Conservation (phyloP, 345 rosid species). For the Durio zibethinus region DNA sequence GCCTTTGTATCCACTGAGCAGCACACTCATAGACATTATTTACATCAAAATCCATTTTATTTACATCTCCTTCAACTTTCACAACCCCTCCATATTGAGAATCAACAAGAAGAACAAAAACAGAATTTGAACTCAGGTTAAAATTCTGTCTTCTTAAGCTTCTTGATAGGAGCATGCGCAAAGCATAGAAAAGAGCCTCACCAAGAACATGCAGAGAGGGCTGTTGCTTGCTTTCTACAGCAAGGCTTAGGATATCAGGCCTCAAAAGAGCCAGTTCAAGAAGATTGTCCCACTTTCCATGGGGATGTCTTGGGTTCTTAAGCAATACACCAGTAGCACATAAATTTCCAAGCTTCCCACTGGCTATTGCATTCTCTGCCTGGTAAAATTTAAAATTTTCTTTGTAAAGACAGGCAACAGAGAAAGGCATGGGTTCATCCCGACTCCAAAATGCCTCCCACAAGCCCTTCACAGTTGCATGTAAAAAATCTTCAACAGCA, state of each 20-base stretch:
- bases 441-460: conserved; percentile 95
- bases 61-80: conserved; percentile 90
- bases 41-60: conserved; percentile 71
- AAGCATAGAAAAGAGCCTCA: conserved; percentile 81
- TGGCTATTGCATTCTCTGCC: conserved; percentile 78
- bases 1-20: conserved; percentile 53
- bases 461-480: conserved; percentile 69
- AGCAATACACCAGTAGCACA: conserved; percentile 67
- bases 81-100: conserved; percentile 85
- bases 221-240: conserved; percentile 43
- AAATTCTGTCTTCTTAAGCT: conserved; percentile 61
- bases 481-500: conserved; percentile 87
- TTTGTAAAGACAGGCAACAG: conserved; percentile 53
- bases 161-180: conserved; percentile 76
- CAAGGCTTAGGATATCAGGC: conserved; percentile 55
- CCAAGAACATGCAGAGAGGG: conserved; percentile 60
- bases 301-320: conserved; percentile 70
- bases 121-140: conserved; percentile 53
- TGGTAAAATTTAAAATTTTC: conserved; percentile 70
- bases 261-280: conserved; percentile 81
- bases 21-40: conserved; percentile 68
- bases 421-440: conserved; percentile 76
- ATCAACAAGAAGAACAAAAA: conserved; percentile 75
- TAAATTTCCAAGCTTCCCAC: conserved; percentile 66
- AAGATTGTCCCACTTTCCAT: conserved; percentile 89